These are phyloP conservation scores for Retiboletus fuscus DNA, from an alignment of 1,284 basidiomycete species.

Conservation along the genomic window DNA sequence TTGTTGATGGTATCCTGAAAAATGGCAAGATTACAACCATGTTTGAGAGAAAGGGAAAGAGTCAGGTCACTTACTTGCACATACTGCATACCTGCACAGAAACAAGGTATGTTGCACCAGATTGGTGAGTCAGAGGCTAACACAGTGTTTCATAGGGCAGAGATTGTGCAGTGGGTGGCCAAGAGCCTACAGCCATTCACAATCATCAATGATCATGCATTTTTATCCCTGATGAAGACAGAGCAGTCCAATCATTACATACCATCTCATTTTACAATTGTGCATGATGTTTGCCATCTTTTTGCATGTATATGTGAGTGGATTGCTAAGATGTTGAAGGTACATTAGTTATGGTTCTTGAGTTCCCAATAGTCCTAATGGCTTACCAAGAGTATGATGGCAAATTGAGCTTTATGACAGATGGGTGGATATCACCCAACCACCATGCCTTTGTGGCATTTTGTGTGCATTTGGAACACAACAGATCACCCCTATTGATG, in stretches of 20 bases:
- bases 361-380: background rate
- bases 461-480: background rate
- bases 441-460: background rate
- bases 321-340: background rate
- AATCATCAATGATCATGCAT: background rate
- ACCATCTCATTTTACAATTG: background rate
- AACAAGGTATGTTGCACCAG: too few relatives aligned
- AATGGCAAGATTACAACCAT: too few relatives aligned
- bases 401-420: background rate
- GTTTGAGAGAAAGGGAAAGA: too few relatives aligned
- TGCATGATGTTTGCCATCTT: background rate
- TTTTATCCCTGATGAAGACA: constrained; percentile 1
- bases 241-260: background rate
- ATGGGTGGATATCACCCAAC: background rate
- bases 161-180: background rate
- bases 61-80: too few relatives aligned
- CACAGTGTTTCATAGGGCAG: background rate
- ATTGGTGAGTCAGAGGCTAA: too few relatives aligned
- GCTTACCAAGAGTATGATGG: background rate
- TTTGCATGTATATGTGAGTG: background rate
- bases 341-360: background rate
- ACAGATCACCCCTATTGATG: background rate
- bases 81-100: too few relatives aligned
- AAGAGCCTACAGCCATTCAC: background rate
- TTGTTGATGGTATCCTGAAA: too few relatives aligned